Percentiles rank a stretch among this genome's conserved stretches.
These are phyloP conservation scores for Funneliformis geosporum DNA, from an alignment of 192 early-diverging fungal genomes.

Conservation along the genomic window DNA sequence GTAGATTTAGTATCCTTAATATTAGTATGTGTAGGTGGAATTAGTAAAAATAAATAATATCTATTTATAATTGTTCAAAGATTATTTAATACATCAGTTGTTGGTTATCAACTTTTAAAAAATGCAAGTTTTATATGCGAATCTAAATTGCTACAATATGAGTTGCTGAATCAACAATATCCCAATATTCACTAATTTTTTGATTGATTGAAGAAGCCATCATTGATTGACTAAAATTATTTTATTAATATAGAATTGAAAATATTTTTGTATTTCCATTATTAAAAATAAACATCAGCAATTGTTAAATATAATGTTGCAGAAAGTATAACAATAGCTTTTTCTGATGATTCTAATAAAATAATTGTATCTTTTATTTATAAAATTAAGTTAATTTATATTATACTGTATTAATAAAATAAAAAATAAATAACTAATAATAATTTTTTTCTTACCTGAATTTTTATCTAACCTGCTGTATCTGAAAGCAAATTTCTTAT, in stretches of 20 bases:
- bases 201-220: not conserved
- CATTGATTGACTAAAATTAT: not conserved
- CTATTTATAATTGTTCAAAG: too few relatives aligned
- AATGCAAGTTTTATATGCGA: not conserved
- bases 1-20: too few relatives aligned
- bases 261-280: not conserved
- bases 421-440: not conserved
- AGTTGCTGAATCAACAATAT: not conserved
- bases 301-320: conserved; percentile 7
- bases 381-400: not conserved
- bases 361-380: conserved; percentile 3
- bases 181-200: not conserved
- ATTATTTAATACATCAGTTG: not conserved
- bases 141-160: not conserved
- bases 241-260: not conserved
- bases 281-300: conserved; percentile 6
- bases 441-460: not conserved
- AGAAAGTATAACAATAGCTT: not conserved
- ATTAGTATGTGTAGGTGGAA: too few relatives aligned
- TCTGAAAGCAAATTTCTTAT: not conserved
- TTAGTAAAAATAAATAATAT: too few relatives aligned
- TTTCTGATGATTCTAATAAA: conserved; percentile 4
- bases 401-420: not conserved
- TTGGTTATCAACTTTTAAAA: conserved; percentile 1
- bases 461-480: not conserved